A percentile compares a stretch with the other conserved stretches of the same genome.
These are phyloP conservation scores for Ophiobolus disseminans DNA, from an alignment of 2,329 filamentous ascomycete genomes.

Conservation along the genomic window DNA sequence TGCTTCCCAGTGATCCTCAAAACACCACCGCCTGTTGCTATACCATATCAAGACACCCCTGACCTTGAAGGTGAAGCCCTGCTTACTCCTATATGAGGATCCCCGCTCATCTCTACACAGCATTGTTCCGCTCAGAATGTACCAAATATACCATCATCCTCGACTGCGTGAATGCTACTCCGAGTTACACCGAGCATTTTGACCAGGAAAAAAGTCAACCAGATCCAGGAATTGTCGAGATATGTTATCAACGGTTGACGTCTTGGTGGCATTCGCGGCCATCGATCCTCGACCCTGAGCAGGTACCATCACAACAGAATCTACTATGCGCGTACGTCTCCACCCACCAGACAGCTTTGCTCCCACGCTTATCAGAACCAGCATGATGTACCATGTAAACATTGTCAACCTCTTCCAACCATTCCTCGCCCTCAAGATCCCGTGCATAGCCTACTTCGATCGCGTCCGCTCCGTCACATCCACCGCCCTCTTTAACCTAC, in stretches of 20 bases:
- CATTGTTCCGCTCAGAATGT: conserved; percentile 37
- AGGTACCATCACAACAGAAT: conserved; percentile 30
- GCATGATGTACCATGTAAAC: conserved; percentile 37
- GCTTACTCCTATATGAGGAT: neutral
- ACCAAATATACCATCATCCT: conserved; percentile 32
- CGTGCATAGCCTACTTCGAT: conserved; percentile 21
- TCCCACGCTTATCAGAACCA: conserved; percentile 19
- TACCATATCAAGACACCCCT: conserved; percentile 27
- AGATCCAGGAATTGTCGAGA: conserved; percentile 26
- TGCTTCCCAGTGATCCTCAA: conserved; percentile 30
- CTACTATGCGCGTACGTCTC: conserved; percentile 35
- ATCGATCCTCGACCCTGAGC: conserved; percentile 25
- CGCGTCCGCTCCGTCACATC: conserved; percentile 24
- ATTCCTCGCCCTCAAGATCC: conserved; percentile 18
- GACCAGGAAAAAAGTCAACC: conserved; percentile 8
- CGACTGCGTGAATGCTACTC: conserved; percentile 26
- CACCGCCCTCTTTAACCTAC: conserved; percentile 29
- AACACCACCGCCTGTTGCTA: conserved; percentile 27
- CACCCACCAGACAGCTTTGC: neutral
- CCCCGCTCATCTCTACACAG: conserved; percentile 20
- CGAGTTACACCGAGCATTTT: conserved; percentile 10
- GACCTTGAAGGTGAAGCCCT: conserved; percentile 28
- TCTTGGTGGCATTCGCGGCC: conserved; percentile 33
- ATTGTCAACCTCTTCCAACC: conserved; percentile 35
- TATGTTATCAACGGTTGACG: conserved; percentile 27